Evolutionary conservation across 495 filamentous ascomycete species (phyloP), one percentile per base, ranked within the genome.

Genomic region (Astrocystis sublimbata): DNA sequence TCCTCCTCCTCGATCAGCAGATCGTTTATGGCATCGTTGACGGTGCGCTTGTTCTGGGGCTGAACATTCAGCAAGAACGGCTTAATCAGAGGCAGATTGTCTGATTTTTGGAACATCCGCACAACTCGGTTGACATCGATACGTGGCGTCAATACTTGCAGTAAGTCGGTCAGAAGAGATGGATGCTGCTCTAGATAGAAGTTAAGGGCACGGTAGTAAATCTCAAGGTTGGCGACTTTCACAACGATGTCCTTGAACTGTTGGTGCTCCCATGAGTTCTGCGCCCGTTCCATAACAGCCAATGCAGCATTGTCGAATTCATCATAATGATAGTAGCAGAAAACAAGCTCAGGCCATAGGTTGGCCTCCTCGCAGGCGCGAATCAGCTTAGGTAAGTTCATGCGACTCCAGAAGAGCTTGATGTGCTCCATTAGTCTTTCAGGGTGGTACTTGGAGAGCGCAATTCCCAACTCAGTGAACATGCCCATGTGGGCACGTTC

Each of bases 61-160:
- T 99, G 96, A 10, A 99, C 96, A 71, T 90, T 98, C 63, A 98
- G 86, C 67, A 99, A 80, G 88, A 99, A 99, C 17, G 96, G 93
- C 81, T 99, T 99, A 83, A 99, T 98, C 46, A 99, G 83, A 53
- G 96, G 96, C 64, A 98, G 89, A 78, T 98, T 97, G 76, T 99
- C 96, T 3, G 93, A 97, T 75, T 96, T 91, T 79, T 96, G 87
- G 82, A 99, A 99, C 84, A 99, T 93, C 71, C 91, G 89, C 54
- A 99, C 96, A 21, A 99, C 96, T 65, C 94, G 92, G 79, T 96
- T 97, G 69, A 98, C 96, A 73, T 99, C 96, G 71, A 99, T 96
- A 55, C 96, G 88, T 33, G 92, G 78, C 3, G 96, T 97, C 68
- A 99, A 78, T 13, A 84, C 92, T 75, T 97, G 91, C 47, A 99